Conservation (phyloP, 331 rosid species). For the Pyracantha coccinea region DNA sequence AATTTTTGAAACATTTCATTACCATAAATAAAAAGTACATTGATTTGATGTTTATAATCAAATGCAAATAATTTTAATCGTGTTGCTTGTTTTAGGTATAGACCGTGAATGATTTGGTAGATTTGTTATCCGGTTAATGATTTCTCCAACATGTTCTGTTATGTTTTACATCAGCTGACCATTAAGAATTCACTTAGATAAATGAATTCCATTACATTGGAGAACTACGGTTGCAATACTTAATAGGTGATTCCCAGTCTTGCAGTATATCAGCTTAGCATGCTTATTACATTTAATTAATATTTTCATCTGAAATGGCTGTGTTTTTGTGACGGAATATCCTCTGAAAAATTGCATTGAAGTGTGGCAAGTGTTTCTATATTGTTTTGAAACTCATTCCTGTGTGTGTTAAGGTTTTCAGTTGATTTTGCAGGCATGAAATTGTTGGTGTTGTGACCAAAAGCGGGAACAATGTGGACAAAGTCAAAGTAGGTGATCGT, state of each 20-base stretch:
- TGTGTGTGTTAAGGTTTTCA: background rate
- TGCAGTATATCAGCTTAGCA: background rate
- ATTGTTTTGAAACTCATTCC: no score
- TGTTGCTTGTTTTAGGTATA: background rate
- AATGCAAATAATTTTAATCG: background rate
- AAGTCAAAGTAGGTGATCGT: slow-evolving; percentile 65
- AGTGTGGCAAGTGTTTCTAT: background rate
- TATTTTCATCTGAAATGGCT: background rate
- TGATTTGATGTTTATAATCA: no score
- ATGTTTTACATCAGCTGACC: no score
- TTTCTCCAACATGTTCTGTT: background rate
- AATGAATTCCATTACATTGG: no score
- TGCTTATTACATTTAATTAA: background rate
- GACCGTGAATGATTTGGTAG: background rate
- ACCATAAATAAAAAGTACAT: no score
- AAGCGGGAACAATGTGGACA: slow-evolving; percentile 55
- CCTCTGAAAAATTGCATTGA: background rate
- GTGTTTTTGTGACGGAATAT: background rate
- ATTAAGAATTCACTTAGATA: no score
- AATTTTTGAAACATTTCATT: no score
- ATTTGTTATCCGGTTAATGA: background rate
- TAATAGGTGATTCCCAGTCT: background rate
- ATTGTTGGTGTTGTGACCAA: slow-evolving; percentile 35
- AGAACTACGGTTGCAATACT: no score
- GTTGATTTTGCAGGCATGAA: slow-evolving; percentile 35